Conservation (phyloP, 1,139 yeast genomes). For the Suhomyces terraborum region DNA sequence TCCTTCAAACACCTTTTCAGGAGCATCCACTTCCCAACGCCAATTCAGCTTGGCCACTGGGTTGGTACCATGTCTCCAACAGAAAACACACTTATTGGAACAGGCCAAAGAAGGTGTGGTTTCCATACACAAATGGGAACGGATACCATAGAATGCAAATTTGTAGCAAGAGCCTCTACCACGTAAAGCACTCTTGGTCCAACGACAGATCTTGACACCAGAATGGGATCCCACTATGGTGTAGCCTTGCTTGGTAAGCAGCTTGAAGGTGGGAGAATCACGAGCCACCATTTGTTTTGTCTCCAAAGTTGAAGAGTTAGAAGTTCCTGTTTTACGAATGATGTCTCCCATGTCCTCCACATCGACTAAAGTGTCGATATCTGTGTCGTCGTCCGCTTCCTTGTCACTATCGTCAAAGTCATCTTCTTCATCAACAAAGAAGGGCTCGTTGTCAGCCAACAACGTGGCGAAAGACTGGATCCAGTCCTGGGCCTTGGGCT, state of each 20-base stretch:
- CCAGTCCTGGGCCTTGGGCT: slow-evolving; percentile 66
- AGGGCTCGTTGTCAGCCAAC: slow-evolving; percentile 67
- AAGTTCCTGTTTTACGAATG: slow-evolving; percentile 37
- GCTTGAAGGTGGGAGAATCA: slow-evolving; percentile 85
- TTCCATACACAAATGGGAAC: slow-evolving; percentile 92
- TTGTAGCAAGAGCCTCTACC: slow-evolving; percentile 96
- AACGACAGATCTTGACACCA: slow-evolving; percentile 92
- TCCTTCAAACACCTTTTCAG: slow-evolving; percentile 79
- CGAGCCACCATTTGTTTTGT: slow-evolving; percentile 87
- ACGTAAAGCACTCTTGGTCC: slow-evolving; percentile 93
- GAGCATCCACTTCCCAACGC: slow-evolving; percentile 95
- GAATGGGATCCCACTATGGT: slow-evolving; percentile 93
- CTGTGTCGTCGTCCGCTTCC: slow-evolving; percentile 30
- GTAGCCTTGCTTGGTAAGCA: slow-evolving; percentile 90
- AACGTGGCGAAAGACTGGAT: slow-evolving; percentile 57
- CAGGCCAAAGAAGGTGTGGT: slow-evolving; percentile 93
- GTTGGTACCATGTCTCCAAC: slow-evolving; percentile 97
- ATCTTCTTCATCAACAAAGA: slow-evolving; percentile 44
- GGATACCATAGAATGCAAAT: slow-evolving; percentile 87
- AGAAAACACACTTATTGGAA: slow-evolving; percentile 92
- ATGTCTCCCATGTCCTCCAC: slow-evolving; percentile 83
- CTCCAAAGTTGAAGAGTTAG: slow-evolving; percentile 25
- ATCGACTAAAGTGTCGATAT: slow-evolving; percentile 59
- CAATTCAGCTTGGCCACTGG: slow-evolving; percentile 91
- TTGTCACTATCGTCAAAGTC: slow-evolving; percentile 44